Evolutionary conservation across 2,329 filamentous ascomycete species (phyloP).

Genomic region (Parascedosporium putredinis): DNA sequence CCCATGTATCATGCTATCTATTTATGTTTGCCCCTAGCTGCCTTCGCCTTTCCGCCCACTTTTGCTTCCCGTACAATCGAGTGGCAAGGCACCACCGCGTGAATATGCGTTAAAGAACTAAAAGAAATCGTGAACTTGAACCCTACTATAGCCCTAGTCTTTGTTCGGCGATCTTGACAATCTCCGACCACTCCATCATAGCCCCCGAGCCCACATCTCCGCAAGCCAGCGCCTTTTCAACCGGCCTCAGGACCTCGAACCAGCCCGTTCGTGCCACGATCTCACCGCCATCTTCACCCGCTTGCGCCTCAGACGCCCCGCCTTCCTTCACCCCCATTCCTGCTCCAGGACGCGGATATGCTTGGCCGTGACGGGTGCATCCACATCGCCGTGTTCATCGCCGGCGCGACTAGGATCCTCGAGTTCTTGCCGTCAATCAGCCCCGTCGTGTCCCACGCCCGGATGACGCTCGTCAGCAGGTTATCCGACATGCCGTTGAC

Average conservation of each 20-base stretch:
- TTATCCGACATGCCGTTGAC: slow-evolving; percentile 68
- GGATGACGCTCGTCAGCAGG: slow-evolving; percentile 60
- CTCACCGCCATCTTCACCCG: slow-evolving; percentile 17
- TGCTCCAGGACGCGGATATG: slow-evolving; percentile 61
- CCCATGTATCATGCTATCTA: background rate
- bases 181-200: slow-evolving; percentile 72
- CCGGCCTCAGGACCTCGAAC: slow-evolving; percentile 64
- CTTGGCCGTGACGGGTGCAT: slow-evolving; percentile 67
- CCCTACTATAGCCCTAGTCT: slow-evolving; percentile 17
- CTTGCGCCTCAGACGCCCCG: background rate
- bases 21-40: background rate
- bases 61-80: too few species aligned
- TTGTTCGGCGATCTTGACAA: slow-evolving; percentile 56
- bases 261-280: slow-evolving; percentile 29
- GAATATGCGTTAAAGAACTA: too few species aligned
- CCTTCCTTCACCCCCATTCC: slow-evolving; percentile 55
- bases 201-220: slow-evolving; percentile 73
- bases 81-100: too few species aligned
- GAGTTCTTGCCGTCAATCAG: slow-evolving; percentile 47
- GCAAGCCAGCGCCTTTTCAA: slow-evolving; percentile 71
- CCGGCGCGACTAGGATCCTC: slow-evolving; percentile 64
- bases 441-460: slow-evolving; percentile 79
- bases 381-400: slow-evolving; percentile 93
- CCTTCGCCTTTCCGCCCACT: background rate
- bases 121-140: too few species aligned